These are phyloP conservation scores for Cryphonectria carpinicola DNA, from an alignment of 2,329 filamentous ascomycete genomes.

Conservation along the genomic window DNA sequence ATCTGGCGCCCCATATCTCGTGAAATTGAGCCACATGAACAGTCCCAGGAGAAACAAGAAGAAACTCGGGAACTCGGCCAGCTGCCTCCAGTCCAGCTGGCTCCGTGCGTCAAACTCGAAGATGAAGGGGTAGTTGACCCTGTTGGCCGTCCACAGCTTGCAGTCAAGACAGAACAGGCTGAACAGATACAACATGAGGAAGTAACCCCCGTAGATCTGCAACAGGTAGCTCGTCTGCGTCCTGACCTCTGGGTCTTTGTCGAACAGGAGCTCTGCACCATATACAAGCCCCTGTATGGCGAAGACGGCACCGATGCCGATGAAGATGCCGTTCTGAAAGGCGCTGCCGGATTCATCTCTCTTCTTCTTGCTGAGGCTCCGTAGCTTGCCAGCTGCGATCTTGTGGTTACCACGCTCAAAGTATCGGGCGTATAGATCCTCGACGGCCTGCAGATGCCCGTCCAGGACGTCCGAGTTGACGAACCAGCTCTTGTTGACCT, in stretches of 20 bases:
- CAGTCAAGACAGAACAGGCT: slow-evolving; percentile 86
- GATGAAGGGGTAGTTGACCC: slow-evolving; percentile 95
- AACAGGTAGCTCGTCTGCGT: slow-evolving; percentile 69
- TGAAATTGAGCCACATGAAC: slow-evolving; percentile 89
- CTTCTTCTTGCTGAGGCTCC: slow-evolving; percentile 67
- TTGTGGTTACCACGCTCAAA: slow-evolving; percentile 95
- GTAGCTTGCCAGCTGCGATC: slow-evolving; percentile 83
- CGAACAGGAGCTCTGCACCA: slow-evolving; percentile 56
- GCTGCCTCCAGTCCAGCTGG: slow-evolving; percentile 85
- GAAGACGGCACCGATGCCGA: slow-evolving; percentile 71
- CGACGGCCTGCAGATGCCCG: slow-evolving; percentile 75
- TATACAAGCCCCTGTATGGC: slow-evolving; percentile 67
- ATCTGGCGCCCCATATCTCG: slow-evolving; percentile 62
- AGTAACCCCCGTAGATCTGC: slow-evolving; percentile 93
- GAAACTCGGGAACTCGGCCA: slow-evolving; percentile 84
- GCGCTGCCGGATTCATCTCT: slow-evolving; percentile 60
- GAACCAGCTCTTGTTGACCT: slow-evolving; percentile 89
- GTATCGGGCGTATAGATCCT: slow-evolving; percentile 92
- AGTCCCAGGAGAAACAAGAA: slow-evolving; percentile 79
- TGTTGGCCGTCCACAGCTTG: slow-evolving; percentile 77
- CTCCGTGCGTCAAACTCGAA: slow-evolving; percentile 93
- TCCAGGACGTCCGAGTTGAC: slow-evolving; percentile 87
- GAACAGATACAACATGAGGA: slow-evolving; percentile 79
- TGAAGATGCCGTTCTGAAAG: slow-evolving; percentile 66
- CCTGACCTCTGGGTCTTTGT: slow-evolving; percentile 51